These are phyloP conservation scores for Solanum boliviense DNA, from an alignment of 257 asterid species.

Conservation along the genomic window DNA sequence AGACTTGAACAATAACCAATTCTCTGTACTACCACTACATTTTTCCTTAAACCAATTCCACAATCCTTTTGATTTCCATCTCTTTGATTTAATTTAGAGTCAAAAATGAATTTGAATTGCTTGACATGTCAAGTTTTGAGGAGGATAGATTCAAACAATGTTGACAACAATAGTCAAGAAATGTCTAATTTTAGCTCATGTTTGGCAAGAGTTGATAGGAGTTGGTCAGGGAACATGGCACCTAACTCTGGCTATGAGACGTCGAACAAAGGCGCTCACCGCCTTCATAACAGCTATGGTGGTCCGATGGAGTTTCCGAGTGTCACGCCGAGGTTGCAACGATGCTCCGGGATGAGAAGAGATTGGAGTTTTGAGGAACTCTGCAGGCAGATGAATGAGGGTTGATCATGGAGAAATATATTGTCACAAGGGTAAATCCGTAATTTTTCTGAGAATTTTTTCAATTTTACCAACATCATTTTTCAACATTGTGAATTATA, in stretches of 20 bases:
- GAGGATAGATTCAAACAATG: conserved; percentile 5
- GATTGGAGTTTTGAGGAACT: conserved; percentile 42
- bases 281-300: neutral
- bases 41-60: neutral
- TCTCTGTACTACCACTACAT: neutral
- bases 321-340: conserved; percentile 16
- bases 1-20: neutral
- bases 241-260: neutral
- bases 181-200: conserved; percentile 2
- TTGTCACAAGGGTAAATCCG: neutral
- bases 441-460: neutral
- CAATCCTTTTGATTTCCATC: neutral
- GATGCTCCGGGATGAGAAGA: conserved; percentile 41
- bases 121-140: conserved; percentile 5
- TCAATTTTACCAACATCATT: neutral
- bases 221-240: conserved; percentile 32
- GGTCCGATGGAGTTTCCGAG: conserved; percentile 2
- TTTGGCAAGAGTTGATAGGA: conserved; percentile 15
- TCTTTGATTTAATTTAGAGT: neutral
- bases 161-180: neutral
- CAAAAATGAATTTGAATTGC: conserved; percentile 8
- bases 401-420: neutral
- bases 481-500: neutral
- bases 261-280: neutral
- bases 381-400: neutral